Evolutionary conservation across 768 basidiomycete species (phyloP), one percentile per base, ranked within the genome.

Genomic region (Leccinum variicolor): DNA sequence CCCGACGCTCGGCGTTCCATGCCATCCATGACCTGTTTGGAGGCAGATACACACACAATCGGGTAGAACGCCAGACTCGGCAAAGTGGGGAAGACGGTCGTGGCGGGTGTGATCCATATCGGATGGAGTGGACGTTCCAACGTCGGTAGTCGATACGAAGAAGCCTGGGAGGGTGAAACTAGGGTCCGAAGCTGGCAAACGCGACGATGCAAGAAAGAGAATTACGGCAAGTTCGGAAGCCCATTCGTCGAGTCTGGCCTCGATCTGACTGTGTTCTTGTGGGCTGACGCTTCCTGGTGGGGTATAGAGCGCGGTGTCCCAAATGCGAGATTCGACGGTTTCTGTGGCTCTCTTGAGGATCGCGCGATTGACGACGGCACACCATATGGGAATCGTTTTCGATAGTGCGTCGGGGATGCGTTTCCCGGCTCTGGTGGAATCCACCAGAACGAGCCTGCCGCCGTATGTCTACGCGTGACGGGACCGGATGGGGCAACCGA

Each of bases 381-480:
- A 96, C 96, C 96, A 98, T 52, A 95, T 89, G 0, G 95, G 95
- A 1, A 98, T 80, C 0, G 94, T 96, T 60, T 96, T 98, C 2
- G 90, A 90, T 2, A 98, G 78, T 0, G 95, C 93, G 62, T 98
- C 96, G 1, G 96, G 96, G 50, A 96, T 87, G 14, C 93, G 85
- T 75, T 98, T 98, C 9, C 96, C 96, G 23, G 92, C 79, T 23
- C 96, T 78, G 0, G 96, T 97, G 0, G 95, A 97, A 67, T 98
- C 96, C 9, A 97, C 92, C 1, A 98, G 74, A 39, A 97, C 75
- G 33, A 95, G 71, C 0, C 94, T 95, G 54, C 11, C 11, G 11
- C 13, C 31, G 31, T 33, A 6, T 43, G 41, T 43, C 19, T 43
- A 11, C 11, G 41, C 5, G 19, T 13, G 41, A 21, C 10, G 5